Evolutionary conservation across 2,329 filamentous ascomycete species (phyloP), one percentile per base, ranked within the genome.

Genomic region (Zasmidium citrigriseum): DNA sequence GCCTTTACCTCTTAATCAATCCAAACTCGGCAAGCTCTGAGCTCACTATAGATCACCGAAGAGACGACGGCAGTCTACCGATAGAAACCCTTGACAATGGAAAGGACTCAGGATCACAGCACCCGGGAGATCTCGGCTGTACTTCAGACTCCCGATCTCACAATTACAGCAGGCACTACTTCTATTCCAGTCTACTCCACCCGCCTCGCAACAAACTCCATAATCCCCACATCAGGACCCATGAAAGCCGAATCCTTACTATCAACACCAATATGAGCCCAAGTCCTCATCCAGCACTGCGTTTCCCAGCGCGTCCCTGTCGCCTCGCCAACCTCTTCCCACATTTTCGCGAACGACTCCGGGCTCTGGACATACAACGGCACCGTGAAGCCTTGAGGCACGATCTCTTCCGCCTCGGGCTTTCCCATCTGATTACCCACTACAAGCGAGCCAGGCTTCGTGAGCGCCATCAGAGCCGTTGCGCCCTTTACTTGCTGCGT

Each of bases 381-480:
- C 12, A 29, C 22, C 3, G 46, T 27, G 12, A 50, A 27, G n/a
- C 29, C 38, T 12, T 21, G 21, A 25, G 55, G 46, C 12, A 20
- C 24, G 23, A 59, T 22, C 20, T 65, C 66, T 14, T 69, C 69
- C 12, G 72, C 60, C 21, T 67, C 58, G 9, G 64, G 46, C 48
- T 69, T 70, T 5, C 74, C 75, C n/a, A 73, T 68, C 54, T 76
- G 73, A 21, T 73, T 66, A 16, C 76, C 76, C 41, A 77, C 59
- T 4, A 78, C 57, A 18, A 78, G 55, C 12, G 69, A 69, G 12
- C 70, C 73, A 46, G 68, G 64, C 53, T 69, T 75, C 38, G 75
- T 51, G 14, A 77, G 48, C 20, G 62, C 48, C 20, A 71, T 62
- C 0, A 75, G 59, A 3, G 62, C 64, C 57, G 73, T 73, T 16